phyloP scores from a whole-genome alignment of 1,284 basidiomycete species.

The Ustilago nuda region DNA sequence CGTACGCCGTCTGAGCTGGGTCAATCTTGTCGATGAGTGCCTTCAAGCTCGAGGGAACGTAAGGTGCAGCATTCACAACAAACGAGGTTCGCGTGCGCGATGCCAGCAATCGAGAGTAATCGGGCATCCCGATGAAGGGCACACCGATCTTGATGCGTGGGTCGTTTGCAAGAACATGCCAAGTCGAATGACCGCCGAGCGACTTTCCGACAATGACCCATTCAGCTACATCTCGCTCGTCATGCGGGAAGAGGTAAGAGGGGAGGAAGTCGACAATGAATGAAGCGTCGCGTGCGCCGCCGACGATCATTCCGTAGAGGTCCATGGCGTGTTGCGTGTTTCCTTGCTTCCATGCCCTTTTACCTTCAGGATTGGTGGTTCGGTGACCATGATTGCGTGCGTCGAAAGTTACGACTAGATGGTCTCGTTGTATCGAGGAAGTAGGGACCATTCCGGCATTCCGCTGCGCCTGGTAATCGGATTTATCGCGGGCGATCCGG shows the following conservation, averaged over 20 bases:
- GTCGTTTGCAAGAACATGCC: slow-evolving; percentile 77
- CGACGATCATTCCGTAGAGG: slow-evolving; percentile 71
- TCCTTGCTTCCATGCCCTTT: slow-evolving; percentile 69
- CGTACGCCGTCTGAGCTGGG: slow-evolving; percentile 53
- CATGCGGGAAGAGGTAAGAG: slow-evolving; percentile 79
- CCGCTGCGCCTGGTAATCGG: slow-evolving; percentile 13
- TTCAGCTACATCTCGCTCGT: slow-evolving; percentile 76
- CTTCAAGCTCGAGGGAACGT: slow-evolving; percentile 59
- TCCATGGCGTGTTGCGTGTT: slow-evolving; percentile 65
- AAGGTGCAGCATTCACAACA: slow-evolving; percentile 59
- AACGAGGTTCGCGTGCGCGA: slow-evolving; percentile 58
- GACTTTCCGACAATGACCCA: slow-evolving; percentile 80
- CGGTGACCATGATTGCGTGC: slow-evolving; percentile 70
- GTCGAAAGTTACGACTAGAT: slow-evolving; percentile 69
- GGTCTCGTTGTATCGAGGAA: slow-evolving; percentile 48
- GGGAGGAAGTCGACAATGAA: slow-evolving; percentile 85
- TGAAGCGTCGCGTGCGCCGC: slow-evolving; percentile 81
- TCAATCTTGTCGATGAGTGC: slow-evolving; percentile 57
- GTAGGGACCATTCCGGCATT: slow-evolving; percentile 24
- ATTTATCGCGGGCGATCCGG: slow-evolving; percentile 42
- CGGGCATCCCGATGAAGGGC: slow-evolving; percentile 81
- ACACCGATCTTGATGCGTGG: slow-evolving; percentile 79
- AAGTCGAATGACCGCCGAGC: slow-evolving; percentile 82
- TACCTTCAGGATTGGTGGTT: slow-evolving; percentile 57
- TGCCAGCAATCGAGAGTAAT: slow-evolving; percentile 72